Percentiles rank a stretch among this genome's conserved stretches.
Evolutionary conservation across 441 rosid species (phyloP).

Genomic region (Populus hybrid): DNA sequence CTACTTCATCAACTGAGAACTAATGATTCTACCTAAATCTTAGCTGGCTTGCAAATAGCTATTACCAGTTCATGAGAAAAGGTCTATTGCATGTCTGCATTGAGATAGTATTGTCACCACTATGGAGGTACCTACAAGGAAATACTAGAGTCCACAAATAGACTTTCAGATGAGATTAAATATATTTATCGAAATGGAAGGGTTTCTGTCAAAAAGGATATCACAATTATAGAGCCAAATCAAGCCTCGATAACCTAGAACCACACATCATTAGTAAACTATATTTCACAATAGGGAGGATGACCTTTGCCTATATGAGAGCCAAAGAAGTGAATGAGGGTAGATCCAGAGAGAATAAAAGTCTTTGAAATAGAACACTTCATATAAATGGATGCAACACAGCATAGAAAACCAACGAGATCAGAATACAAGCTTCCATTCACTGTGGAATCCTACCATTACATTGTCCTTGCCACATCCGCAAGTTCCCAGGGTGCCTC

Average conservation of each 20-base stretch:
- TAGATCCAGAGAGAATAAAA: constrained; percentile 9
- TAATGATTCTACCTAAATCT: background rate
- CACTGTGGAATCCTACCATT: background rate
- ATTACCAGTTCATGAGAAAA: background rate
- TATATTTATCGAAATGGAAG: background rate
- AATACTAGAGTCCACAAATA: background rate
- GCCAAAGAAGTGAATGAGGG: background rate
- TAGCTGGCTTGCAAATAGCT: background rate
- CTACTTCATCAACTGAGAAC: background rate
- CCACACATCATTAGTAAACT: background rate
- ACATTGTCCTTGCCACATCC: background rate
- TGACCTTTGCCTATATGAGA: background rate
- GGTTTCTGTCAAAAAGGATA: background rate
- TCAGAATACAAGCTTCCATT: background rate
- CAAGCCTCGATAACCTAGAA: background rate
- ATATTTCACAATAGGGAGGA: background rate
- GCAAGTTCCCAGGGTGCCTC: background rate
- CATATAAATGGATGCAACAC: background rate
- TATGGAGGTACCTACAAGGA: background rate
- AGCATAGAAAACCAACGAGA: background rate
- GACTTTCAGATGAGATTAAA: background rate
- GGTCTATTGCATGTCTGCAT: background rate
- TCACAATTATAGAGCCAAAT: background rate
- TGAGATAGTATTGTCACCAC: background rate
- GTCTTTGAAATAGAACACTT: constrained; percentile 5